phyloP scores from a whole-genome alignment of 2,329 filamentous ascomycete species.

The Chrysoporthe puriensis region DNA sequence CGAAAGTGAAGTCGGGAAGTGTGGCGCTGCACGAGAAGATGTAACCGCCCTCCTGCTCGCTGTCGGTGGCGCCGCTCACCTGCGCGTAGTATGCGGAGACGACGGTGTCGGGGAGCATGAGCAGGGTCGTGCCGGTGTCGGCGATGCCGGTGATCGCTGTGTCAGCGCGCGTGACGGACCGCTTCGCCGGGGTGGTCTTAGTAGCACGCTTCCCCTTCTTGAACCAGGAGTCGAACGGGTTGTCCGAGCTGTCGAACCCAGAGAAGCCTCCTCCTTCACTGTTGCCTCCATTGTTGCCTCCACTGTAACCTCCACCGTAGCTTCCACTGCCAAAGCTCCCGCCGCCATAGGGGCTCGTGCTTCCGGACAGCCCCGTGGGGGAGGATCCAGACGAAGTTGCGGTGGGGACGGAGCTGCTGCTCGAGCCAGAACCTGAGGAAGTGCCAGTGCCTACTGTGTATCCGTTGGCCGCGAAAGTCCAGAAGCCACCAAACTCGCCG shows the following conservation, averaged over 20 bases:
- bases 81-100: slow-evolving; percentile 45
- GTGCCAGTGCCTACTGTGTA: slow-evolving; percentile 43
- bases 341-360: background rate
- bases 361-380: background rate
- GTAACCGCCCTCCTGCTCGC: slow-evolving; percentile 40
- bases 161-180: slow-evolving; percentile 32
- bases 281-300: background rate
- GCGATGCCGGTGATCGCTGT: slow-evolving; percentile 41
- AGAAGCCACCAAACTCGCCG: slow-evolving; percentile 56
- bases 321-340: background rate
- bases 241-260: slow-evolving; percentile 40
- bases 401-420: slow-evolving; percentile 1
- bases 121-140: slow-evolving; percentile 49
- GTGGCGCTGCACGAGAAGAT: slow-evolving; percentile 41
- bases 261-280: background rate
- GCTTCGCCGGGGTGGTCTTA: slow-evolving; percentile 9
- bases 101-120: slow-evolving; percentile 41
- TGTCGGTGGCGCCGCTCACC: slow-evolving; percentile 42
- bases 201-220: slow-evolving; percentile 10
- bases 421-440: background rate
- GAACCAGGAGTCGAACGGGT: slow-evolving; percentile 8
- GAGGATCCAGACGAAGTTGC: background rate
- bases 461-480: slow-evolving; percentile 57
- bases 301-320: background rate
- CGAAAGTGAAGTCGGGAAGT: slow-evolving; percentile 42